Percentiles rank a stretch among this genome's conserved stretches.
Evolutionary conservation across 805 yeast genomes (phyloP).

Genomic region (Candida maltosa): DNA sequence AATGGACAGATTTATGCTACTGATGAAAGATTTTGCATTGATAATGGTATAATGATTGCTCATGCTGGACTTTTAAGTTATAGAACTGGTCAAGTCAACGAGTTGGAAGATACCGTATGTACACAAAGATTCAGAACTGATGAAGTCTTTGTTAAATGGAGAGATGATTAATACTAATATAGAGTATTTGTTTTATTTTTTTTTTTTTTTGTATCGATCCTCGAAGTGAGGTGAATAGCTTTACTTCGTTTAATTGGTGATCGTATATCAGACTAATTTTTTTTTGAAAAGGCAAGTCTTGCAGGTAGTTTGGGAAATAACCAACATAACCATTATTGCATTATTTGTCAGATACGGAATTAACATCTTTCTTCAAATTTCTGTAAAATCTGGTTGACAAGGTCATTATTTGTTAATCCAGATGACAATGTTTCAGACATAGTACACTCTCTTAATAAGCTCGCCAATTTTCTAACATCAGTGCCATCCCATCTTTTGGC

Average conservation of each 20-base stretch:
- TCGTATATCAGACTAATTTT: conserved; percentile 8
- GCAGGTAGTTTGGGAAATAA: no score
- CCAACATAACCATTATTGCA: no score
- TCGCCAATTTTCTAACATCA: conserved; percentile 42
- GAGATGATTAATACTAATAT: conserved; percentile 50
- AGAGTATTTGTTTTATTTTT: conserved; percentile 1
- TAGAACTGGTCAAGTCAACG: conserved; percentile 71
- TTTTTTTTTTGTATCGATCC: conserved; percentile 7
- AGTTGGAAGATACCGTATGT: conserved; percentile 71
- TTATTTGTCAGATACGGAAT: conserved; percentile 30
- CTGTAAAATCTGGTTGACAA: conserved; percentile 6
- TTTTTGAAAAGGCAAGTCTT: conserved; percentile 7
- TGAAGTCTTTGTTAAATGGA: conserved; percentile 87
- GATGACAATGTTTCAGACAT: neutral
- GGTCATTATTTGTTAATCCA: conserved; percentile 5
- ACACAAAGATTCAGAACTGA: conserved; percentile 94
- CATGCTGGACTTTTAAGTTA: conserved; percentile 91
- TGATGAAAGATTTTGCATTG: conserved; percentile 95
- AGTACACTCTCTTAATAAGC: conserved; percentile 38
- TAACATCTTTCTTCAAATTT: conserved; percentile 15
- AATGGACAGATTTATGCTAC: conserved; percentile 91
- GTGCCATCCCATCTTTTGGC: conserved; percentile 46
- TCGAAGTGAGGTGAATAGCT: conserved; percentile 4
- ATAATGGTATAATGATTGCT: conserved; percentile 98
- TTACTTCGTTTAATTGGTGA: conserved; percentile 7